Percentiles rank a stretch among this genome's conserved stretches.
phyloP scores from a whole-genome alignment of 2,329 filamentous ascomycete species.

The Fusarium xylarioides region DNA sequence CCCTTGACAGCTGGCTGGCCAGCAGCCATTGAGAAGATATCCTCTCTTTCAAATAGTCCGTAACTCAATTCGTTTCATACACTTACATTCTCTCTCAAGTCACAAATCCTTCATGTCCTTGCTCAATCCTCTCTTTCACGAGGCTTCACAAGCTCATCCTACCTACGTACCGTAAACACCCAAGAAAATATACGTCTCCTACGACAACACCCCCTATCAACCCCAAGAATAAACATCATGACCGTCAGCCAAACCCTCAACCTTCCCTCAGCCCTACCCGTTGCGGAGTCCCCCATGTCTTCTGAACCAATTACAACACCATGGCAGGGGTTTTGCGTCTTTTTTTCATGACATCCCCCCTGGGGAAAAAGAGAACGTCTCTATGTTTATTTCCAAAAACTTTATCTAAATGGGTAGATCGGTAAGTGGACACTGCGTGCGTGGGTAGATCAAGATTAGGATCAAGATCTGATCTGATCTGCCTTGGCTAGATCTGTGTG shows the following conservation, averaged over 20 bases:
- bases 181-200: slow-evolving; percentile 15
- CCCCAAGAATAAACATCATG: slow-evolving; percentile 33
- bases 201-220: slow-evolving; percentile 24
- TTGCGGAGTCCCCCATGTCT: slow-evolving; percentile 28
- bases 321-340: slow-evolving; percentile 31
- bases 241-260: slow-evolving; percentile 29
- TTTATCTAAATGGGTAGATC: slow-evolving; percentile 17
- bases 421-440: slow-evolving; percentile 35
- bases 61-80: neutral
- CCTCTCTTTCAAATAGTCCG: neutral
- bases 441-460: slow-evolving; percentile 29
- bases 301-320: slow-evolving; percentile 31
- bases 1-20: neutral
- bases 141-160: neutral
- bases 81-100: neutral
- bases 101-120: neutral
- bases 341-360: slow-evolving; percentile 18
- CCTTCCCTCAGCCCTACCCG: slow-evolving; percentile 36
- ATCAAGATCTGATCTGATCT: slow-evolving; percentile 20
- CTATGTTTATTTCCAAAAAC: slow-evolving; percentile 6
- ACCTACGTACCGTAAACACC: neutral
- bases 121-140: neutral
- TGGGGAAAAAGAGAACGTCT: slow-evolving; percentile 3
- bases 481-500: slow-evolving; percentile 26
- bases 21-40: neutral